Base-by-base conservation (phyloP, 2,329 filamentous ascomycete genomes). In the Sclerotinia borealis region DNA sequence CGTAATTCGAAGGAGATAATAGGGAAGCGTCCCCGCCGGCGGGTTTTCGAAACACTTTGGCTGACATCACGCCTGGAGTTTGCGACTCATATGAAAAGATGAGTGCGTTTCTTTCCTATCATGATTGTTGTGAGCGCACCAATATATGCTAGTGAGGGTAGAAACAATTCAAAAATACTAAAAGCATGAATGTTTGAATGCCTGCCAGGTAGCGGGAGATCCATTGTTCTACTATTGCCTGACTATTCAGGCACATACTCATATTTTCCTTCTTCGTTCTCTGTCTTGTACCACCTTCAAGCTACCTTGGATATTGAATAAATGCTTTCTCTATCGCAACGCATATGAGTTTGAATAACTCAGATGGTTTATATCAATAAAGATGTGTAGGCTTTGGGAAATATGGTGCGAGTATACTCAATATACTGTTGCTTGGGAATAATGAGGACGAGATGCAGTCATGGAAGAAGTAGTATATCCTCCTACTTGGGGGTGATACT, bases 1-100 rank as follows among this genome's bases (percentile, higher is more conserved):
- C 72, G 65, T 71, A 71, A 54, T 69, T 59, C 2, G 63, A 52
- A 10, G 72, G 72, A 11, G 72, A 72, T 13, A 74, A 68, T 36
- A 73, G 67, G n/a, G 69, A 70, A 8, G 63, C 65, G 54, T 69
- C 66, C 37, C 67, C 64, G 27, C 47, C 60, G 19, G 61, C 47
- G 31, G 64, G 52, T 11, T 56, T 52, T 22, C 29, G 48, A 36
- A 10, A 10, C 13, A 29, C 25, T 36, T 62, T 61, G 7, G 60
- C 48, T 29, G 65, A 34, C 67, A 68, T 67, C 17, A 19, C 62
- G 25, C 25, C 36, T 62, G 17, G 13, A 25, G 39, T 25, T 56
- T 45, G 25, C 25, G 25, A 27, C 31, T 58, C 45, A 62, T 41
- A 19, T 27, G 49, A 17, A 37, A 25, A 10, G 29, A 58, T 62